Evolutionary conservation across 148 eudicot genomes (phyloP).

Genomic region (Camellia granthamiana): DNA sequence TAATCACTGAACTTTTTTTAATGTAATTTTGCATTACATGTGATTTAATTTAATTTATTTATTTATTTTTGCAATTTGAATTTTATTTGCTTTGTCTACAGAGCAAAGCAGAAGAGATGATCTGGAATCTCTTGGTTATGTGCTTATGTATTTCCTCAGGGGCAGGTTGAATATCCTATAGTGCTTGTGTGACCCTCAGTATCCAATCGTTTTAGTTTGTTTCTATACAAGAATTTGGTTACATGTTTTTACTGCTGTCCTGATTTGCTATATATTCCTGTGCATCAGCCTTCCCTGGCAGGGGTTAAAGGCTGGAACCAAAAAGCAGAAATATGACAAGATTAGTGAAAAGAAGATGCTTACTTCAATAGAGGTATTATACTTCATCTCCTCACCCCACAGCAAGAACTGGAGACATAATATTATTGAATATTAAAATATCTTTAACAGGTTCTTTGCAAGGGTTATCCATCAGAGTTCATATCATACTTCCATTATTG

Average conservation of each 20-base stretch:
- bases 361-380: constrained; percentile 49
- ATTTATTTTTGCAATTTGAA: not conserved
- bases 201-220: not conserved
- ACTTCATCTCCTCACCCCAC: not conserved
- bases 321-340: constrained; percentile 50
- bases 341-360: constrained; percentile 57
- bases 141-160: constrained; percentile 50
- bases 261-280: not conserved
- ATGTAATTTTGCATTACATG: not conserved
- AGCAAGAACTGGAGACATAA: no score
- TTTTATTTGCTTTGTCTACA: constrained; percentile 11
- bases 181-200: not conserved
- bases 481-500: constrained; percentile 66
- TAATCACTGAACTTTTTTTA: not conserved
- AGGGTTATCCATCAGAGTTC: no score
- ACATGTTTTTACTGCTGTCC: not conserved
- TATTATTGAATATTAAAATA: no score
- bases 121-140: constrained; percentile 52
- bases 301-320: constrained; percentile 50
- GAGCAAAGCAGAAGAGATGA: constrained; percentile 60
- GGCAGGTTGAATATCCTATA: constrained; percentile 33
- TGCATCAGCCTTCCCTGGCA: constrained; percentile 50
- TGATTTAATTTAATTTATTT: no score
- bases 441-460: no score
- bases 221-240: not conserved